These are phyloP conservation scores for Rhytidhysteron rufulum DNA, from an alignment of 2,329 filamentous ascomycete species.

Conservation along the genomic window DNA sequence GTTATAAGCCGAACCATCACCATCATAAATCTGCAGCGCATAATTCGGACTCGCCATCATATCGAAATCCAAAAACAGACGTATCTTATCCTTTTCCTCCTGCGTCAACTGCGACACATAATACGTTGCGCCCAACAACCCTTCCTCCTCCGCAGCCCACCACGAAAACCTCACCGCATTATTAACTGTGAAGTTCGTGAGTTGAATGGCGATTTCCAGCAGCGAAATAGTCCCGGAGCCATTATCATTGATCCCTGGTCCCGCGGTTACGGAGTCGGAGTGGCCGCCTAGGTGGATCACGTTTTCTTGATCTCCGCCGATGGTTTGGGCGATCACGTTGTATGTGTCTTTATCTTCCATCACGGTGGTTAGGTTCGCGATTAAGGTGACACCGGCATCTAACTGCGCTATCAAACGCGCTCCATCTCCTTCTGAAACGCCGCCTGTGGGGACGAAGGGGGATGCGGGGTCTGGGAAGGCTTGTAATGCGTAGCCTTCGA, in stretches of 20 bases:
- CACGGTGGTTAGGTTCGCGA: conserved; percentile 37
- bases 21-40: conserved; percentile 34
- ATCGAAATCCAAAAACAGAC: conserved; percentile 41
- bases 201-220: conserved; percentile 34
- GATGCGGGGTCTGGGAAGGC: conserved; percentile 55
- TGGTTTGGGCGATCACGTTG: conserved; percentile 37
- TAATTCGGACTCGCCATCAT: conserved; percentile 39
- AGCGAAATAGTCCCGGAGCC: conserved; percentile 34
- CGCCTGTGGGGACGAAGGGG: conserved; percentile 64
- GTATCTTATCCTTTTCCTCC: conserved; percentile 28
- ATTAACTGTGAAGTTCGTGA: conserved; percentile 34
- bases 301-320: conserved; percentile 31
- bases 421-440: conserved; percentile 59
- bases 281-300: conserved; percentile 35
- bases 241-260: conserved; percentile 41
- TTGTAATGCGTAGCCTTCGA: conserved; percentile 64
- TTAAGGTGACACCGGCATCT: conserved; percentile 40
- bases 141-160: conserved; percentile 37
- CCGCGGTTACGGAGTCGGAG: conserved; percentile 32
- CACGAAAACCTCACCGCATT: conserved; percentile 39
- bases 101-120: conserved; percentile 28
- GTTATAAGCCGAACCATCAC: conserved; percentile 31
- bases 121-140: conserved; percentile 31
- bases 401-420: conserved; percentile 54
- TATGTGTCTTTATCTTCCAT: conserved; percentile 46